phyloP scores from a whole-genome alignment of 108 stramenopile species.

The Stephanodiscus minutulus region DNA sequence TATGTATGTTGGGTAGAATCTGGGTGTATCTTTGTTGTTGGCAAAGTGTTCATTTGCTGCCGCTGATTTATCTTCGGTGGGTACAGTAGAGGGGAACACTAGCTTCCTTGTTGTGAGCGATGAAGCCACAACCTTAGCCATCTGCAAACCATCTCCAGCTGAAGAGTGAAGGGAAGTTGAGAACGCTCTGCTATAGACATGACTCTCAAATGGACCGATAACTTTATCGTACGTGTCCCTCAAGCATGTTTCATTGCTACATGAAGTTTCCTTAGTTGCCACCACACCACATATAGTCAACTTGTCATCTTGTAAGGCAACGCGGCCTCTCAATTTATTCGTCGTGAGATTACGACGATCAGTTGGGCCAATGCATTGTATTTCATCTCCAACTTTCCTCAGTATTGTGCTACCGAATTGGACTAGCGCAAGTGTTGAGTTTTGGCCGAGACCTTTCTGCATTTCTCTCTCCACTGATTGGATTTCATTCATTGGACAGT shows the following conservation, averaged over 20 bases:
- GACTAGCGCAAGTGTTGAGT: slow-evolving; percentile 2
- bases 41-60: neutral
- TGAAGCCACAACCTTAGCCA: neutral
- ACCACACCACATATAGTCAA: slow-evolving; percentile 3
- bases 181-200: neutral
- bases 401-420: slow-evolving; percentile 12
- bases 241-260: slow-evolving; percentile 8
- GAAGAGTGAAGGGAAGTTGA: neutral
- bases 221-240: neutral
- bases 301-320: neutral
- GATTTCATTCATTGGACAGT: slow-evolving; percentile 11
- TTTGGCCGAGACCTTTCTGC: slow-evolving; percentile 10
- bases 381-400: slow-evolving; percentile 1
- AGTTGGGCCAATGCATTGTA: slow-evolving; percentile 4
- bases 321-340: neutral
- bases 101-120: slow-evolving; percentile 13
- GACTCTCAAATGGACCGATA: neutral
- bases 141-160: slow-evolving; percentile 2
- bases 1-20: slow-evolving; percentile 27
- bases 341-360: neutral
- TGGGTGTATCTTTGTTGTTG: neutral
- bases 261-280: neutral
- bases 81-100: slow-evolving; percentile 5
- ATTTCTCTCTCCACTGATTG: slow-evolving; percentile 2
- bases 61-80: neutral